These are phyloP conservation scores for Dryas integrifolia DNA, from an alignment of 331 rosid species.

Conservation along the genomic window DNA sequence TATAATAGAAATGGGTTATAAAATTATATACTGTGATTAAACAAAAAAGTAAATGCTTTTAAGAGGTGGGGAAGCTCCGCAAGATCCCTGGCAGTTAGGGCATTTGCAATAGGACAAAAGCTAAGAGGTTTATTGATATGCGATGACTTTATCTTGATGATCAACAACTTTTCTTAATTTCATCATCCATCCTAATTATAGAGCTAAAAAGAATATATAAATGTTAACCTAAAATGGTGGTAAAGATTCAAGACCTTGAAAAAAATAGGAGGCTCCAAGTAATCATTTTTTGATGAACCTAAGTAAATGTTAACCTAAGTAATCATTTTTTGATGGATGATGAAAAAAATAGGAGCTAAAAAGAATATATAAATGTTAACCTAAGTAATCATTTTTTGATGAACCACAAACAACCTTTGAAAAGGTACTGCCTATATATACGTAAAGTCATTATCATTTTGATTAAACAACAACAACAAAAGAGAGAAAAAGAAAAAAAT, in stretches of 20 bases:
- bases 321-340: neutral
- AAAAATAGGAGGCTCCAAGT: neutral
- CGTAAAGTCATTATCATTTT: conserved; percentile 3
- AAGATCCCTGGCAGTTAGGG: conserved; percentile 30
- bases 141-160: conserved; percentile 24
- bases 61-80: conserved; percentile 27
- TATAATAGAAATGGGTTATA: neutral
- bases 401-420: neutral
- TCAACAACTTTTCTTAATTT: conserved; percentile 15
- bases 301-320: too few species aligned
- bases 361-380: too few species aligned
- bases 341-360: neutral
- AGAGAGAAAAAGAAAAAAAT: neutral
- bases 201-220: conserved; percentile 21
- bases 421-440: neutral
- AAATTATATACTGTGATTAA: neutral
- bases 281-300: neutral
- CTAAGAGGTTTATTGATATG: conserved; percentile 16
- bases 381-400: neutral
- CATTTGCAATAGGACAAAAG: conserved; percentile 28
- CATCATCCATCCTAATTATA: neutral
- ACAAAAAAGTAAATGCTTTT: neutral
- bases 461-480: neutral
- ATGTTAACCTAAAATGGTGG: conserved; percentile 3
- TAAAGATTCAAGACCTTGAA: conserved; percentile 26